phyloP scores from a whole-genome alignment of 306 rosid genomes.

The Neltuma alba region DNA sequence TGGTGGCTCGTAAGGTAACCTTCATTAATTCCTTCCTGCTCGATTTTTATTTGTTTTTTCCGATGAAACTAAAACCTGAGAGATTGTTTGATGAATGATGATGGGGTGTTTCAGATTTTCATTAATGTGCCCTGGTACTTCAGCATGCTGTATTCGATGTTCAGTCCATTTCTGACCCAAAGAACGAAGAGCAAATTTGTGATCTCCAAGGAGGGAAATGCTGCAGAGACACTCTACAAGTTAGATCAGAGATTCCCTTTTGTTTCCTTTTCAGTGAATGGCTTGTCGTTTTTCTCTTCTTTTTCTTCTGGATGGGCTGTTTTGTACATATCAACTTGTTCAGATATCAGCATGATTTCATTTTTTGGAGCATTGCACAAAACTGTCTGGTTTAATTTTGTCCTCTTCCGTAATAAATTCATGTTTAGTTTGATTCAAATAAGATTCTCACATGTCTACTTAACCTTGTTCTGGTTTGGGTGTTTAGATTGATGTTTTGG shows the following conservation, averaged over 20 bases:
- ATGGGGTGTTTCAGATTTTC: slow-evolving; percentile 58
- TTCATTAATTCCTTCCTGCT: not conserved
- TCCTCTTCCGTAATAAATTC: not conserved
- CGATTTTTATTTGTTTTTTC: not conserved
- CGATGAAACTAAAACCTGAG: too few species aligned
- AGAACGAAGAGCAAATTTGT: slow-evolving; percentile 93
- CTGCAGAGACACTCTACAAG: slow-evolving; percentile 92
- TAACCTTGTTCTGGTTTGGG: not conserved
- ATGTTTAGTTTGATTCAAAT: not conserved
- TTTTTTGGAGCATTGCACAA: not conserved
- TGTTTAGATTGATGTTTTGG: not conserved
- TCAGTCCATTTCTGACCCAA: slow-evolving; percentile 87
- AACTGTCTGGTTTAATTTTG: not conserved
- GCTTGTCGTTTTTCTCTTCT: not conserved
- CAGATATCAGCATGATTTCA: not conserved
- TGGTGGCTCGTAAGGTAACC: slow-evolving; percentile 85
- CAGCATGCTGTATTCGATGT: slow-evolving; percentile 76
- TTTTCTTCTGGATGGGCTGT: not conserved
- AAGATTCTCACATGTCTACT: not conserved
- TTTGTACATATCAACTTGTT: not conserved
- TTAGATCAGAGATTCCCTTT: slow-evolving; percentile 36
- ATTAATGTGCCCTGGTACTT: slow-evolving; percentile 97
- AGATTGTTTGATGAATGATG: not conserved
- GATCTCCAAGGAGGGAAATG: slow-evolving; percentile 85
- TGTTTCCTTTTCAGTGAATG: not conserved